Base-by-base conservation (phyloP, 2,329 filamentous ascomycete genomes). In the Decorospora gaudefroyi region DNA sequence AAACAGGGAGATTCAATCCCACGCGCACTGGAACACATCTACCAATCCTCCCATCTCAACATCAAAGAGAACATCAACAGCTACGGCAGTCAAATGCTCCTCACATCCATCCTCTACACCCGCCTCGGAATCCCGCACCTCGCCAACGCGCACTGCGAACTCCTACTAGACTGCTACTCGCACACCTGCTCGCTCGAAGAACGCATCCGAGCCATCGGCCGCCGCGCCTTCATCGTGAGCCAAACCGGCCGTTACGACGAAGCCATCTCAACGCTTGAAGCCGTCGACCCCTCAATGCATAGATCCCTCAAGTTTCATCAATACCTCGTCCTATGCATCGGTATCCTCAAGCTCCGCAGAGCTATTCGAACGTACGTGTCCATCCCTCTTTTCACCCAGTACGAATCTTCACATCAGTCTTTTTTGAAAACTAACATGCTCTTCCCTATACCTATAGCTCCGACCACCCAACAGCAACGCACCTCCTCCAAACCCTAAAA, bases 21-120 rank as follows among this genome's bases (percentile, higher is more conserved):
- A 2, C 74, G 75, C 23, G 84, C 88, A 1, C 77, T 93, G 38
- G 90, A 96, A 65, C 82, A 85, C 55, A 80, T 96, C 49, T 80
- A 87, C n/a, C 86, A 90, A 62, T 87, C 88, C 53, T 89, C 88
- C 1, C 88, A 93, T 58, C 74, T 96, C 18, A 86, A 90, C 49
- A 78, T 91, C n/a, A 84, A 85, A 42, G 86, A 86, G 56, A 84
- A 88, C 53, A 79, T 93, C 62, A 81, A 81, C 57, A 85, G 88
- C 69, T 82, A 89, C 55, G 88, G 88, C 1, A 80, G 85, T 1
- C 85, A 91, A 54, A 78, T 90, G 47, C 78, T 90, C 2, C 77
- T 96, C 28, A 79, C 82, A 33, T 84, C 87, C 19, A 79, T 88
- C 0, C 68, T 93, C 1, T 95, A 88, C 78, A 84, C 85, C 37